phyloP scores from a whole-genome alignment of 441 rosid species.

The Flueggea neowawraea region DNA sequence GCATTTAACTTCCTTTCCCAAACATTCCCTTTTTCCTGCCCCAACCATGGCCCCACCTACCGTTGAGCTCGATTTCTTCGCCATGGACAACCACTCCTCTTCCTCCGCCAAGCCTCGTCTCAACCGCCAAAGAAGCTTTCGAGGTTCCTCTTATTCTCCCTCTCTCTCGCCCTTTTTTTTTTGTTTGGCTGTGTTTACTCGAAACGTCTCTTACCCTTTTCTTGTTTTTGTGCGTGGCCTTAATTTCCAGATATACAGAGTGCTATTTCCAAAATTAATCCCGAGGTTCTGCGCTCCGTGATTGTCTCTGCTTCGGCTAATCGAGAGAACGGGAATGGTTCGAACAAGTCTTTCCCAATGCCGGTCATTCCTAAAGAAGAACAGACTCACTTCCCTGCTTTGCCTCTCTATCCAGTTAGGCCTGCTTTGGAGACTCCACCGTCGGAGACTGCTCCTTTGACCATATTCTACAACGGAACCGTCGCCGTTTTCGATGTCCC shows the following conservation, averaged over 20 bases:
- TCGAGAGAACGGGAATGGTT: conserved; percentile 11
- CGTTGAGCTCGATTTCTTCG: conserved; percentile 81
- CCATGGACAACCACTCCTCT: conserved; percentile 43
- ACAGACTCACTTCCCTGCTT: conserved; percentile 17
- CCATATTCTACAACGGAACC: conserved; percentile 84
- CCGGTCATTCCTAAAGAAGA: conserved; percentile 53
- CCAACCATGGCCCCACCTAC: conserved; percentile 49
- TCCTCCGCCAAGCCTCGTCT: conserved; percentile 39
- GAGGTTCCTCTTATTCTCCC: conserved; percentile 30
- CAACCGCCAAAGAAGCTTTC: conserved; percentile 69
- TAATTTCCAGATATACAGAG: conserved; percentile 56
- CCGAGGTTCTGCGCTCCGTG: conserved; percentile 66
- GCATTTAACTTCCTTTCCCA: background rate
- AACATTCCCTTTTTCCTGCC: background rate
- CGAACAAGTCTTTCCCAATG: conserved; percentile 26
- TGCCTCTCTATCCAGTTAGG: conserved; percentile 34
- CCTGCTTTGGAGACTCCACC: conserved; percentile 15
- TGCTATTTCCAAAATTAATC: conserved; percentile 82
- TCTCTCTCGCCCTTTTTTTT: too few species aligned
- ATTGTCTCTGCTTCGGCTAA: conserved; percentile 38
- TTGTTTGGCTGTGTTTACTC: background rate
- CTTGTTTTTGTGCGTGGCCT: background rate
- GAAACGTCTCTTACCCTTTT: background rate
- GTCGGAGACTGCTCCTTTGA: conserved; percentile 53
- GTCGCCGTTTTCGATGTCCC: conserved; percentile 69